Base-by-base conservation (phyloP, 2,329 filamentous ascomycete species). In the Sphaerulina vaccinii region DNA sequence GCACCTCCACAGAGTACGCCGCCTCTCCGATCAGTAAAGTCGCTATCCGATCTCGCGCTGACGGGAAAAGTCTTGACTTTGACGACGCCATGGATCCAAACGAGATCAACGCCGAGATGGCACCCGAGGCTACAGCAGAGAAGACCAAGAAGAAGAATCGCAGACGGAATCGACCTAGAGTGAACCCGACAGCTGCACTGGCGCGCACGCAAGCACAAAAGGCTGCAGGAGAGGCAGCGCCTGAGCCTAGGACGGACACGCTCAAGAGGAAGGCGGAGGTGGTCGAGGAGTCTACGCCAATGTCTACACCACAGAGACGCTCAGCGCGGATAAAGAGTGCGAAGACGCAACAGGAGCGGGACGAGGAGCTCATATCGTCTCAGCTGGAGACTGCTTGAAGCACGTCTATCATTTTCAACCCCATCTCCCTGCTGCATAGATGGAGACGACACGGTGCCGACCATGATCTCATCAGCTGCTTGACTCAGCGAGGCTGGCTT, bases 41-140 rank as follows among this genome's bases (percentile, higher is more conserved):
- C 13, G 10, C 38, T 5, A 10, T 23, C 10, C 7, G 43, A 13
- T 9, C 27, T n/a, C 27, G 24, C 10, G 22, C 52, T 47, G 32
- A 54, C 39, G 15, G 13, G 13, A 43, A 11, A 36, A 55, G 52
- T 18, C 47, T 55, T 11, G 33, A 42, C 16, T 55, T 55, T 11
- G 52, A 55, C 47, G 52, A 55, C 37, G 41, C 27, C 32, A 53
- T 53, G 27, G 27, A 32, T 32, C 8, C 27, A 2, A 32, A 11
- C 21, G 27, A 32, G 27, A 32, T 32, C 27, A 2, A 32, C 24
- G 24, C 24, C 24, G 27, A 10, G 10, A 32, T 13, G 1, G 5
- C 8, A 10, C 11, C 27, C 10, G 8, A 10, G 27, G 13, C 24
- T 29, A 1, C 27, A 32, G 27, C 3, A 32, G 27, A 38, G 18